Percentiles rank a stretch among this genome's conserved stretches.
These are phyloP conservation scores for Penicillium fuscoglaucum DNA, from an alignment of 2,329 filamentous ascomycete genomes.

Conservation along the genomic window DNA sequence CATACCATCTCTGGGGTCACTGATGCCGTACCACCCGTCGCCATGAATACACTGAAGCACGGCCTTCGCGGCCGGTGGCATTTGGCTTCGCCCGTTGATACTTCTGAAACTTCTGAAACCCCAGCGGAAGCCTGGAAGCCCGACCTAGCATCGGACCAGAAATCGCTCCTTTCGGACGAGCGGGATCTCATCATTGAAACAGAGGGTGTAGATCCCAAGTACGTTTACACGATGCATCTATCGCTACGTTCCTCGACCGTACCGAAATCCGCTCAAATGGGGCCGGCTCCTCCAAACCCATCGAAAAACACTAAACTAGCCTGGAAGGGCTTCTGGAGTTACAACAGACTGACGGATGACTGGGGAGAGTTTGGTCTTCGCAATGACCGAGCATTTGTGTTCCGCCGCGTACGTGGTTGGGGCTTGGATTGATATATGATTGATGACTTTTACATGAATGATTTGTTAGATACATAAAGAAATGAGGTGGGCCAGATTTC, in stretches of 20 bases:
- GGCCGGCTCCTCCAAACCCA: constrained; percentile 35
- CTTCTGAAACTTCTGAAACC: constrained; percentile 25
- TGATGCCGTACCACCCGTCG: constrained; percentile 39
- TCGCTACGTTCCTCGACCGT: constrained; percentile 61
- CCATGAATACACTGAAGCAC: constrained; percentile 64
- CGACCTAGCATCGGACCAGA: constrained; percentile 39
- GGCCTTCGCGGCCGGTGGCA: constrained; percentile 68
- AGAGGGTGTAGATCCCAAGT: constrained; percentile 74
- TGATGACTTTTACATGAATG: constrained; percentile 11
- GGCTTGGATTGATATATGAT: constrained; percentile 40
- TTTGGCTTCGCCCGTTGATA: constrained; percentile 53
- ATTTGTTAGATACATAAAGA: constrained; percentile 2
- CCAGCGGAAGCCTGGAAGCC: constrained; percentile 14
- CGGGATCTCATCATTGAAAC: constrained; percentile 79
- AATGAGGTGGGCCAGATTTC: not conserved
- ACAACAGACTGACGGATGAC: constrained; percentile 85
- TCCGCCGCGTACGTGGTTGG: constrained; percentile 63
- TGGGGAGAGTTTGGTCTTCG: constrained; percentile 76
- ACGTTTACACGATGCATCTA: constrained; percentile 81
- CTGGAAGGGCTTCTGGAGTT: constrained; percentile 90
- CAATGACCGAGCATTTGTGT: constrained; percentile 63
- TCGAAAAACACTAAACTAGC: constrained; percentile 79
- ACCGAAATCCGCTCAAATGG: constrained; percentile 49
- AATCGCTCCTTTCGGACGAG: constrained; percentile 32
- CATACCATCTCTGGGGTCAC: constrained; percentile 24